These are phyloP conservation scores for Solanum peruvianum DNA, from an alignment of 257 asterid species.

Conservation along the genomic window DNA sequence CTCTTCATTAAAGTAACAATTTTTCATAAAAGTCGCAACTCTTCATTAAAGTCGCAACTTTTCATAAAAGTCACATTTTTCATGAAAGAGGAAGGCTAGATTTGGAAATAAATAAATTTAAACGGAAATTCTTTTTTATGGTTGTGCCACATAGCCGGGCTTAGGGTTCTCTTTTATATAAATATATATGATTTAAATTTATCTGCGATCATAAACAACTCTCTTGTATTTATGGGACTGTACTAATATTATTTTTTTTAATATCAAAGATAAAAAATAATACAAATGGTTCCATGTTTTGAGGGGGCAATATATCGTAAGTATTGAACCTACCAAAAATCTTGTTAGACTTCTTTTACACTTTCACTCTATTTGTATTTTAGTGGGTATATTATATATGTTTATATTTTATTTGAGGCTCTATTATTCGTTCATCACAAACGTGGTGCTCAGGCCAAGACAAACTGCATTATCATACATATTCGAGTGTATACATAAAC, in stretches of 20 bases:
- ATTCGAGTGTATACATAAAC: not conserved
- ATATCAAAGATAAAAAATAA: not conserved
- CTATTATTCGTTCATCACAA: not conserved
- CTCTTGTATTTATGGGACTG: not conserved
- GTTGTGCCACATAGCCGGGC: too few relatives aligned
- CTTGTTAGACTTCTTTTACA: not conserved
- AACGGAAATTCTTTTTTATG: too few relatives aligned
- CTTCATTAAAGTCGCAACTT: too few relatives aligned
- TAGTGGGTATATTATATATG: not conserved
- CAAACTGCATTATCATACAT: not conserved
- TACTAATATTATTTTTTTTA: not conserved
- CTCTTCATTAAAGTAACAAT: too few relatives aligned
- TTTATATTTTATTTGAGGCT: not conserved
- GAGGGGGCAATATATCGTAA: not conserved
- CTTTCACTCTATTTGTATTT: not conserved
- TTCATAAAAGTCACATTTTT: too few relatives aligned
- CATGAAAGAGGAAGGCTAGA: too few relatives aligned
- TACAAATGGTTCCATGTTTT: not conserved
- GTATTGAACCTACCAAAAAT: not conserved
- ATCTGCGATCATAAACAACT: not conserved
- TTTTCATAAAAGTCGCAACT: too few relatives aligned
- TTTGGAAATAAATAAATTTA: too few relatives aligned
- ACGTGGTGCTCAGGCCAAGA: not conserved
- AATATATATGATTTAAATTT: too few relatives aligned
- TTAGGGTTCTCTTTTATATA: too few relatives aligned